phyloP scores from a whole-genome alignment of 306 rosid species.

The Nissolia schottii region DNA sequence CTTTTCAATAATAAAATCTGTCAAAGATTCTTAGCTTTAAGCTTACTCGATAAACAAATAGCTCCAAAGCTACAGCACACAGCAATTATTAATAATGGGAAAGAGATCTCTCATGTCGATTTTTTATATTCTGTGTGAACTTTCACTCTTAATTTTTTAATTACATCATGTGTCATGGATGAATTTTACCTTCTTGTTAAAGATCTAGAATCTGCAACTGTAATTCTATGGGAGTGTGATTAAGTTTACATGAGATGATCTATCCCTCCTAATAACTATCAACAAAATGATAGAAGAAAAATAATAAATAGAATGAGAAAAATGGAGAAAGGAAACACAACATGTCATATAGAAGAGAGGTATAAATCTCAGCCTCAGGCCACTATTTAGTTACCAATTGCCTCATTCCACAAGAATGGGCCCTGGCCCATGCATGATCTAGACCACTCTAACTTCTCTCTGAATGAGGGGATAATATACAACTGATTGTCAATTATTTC shows the following conservation, averaged over 20 bases:
- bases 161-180: too few relatives aligned
- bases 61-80: not conserved
- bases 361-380: not conserved
- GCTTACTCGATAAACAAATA: not conserved
- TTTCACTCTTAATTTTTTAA: too few relatives aligned
- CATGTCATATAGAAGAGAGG: not conserved
- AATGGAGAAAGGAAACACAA: not conserved
- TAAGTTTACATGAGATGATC: too few relatives aligned
- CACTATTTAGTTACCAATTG: not conserved
- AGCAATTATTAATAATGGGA: too few relatives aligned
- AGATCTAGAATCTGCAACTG: too few relatives aligned
- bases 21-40: not conserved
- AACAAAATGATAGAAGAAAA: not conserved
- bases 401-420: not conserved
- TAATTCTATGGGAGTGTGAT: too few relatives aligned
- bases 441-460: not conserved
- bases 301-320: not conserved
- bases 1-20: not conserved
- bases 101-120: too few relatives aligned
- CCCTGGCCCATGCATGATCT: slow-evolving; percentile 20
- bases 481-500: slow-evolving; percentile 18
- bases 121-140: too few relatives aligned
- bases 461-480: too few relatives aligned
- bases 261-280: not conserved
- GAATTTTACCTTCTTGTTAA: too few relatives aligned